Evolutionary conservation across 2,329 filamentous ascomycete species (phyloP).

Genomic region (Boeremia lycopersici): DNA sequence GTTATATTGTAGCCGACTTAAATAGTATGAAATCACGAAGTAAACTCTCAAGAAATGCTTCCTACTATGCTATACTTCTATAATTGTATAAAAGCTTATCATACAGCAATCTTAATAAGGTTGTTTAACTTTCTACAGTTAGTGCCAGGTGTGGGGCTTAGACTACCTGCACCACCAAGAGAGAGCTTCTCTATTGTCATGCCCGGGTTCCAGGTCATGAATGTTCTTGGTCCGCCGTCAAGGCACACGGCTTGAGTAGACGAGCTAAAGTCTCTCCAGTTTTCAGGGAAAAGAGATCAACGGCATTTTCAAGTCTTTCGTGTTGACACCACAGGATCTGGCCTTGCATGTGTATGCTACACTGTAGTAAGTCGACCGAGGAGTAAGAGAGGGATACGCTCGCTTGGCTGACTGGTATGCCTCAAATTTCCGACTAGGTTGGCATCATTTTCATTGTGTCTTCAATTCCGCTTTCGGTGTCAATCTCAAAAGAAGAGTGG

Average conservation of each 20-base stretch:
- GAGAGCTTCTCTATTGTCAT: conserved; percentile 1
- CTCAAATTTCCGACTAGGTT: neutral
- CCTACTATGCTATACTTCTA: too few relatives aligned
- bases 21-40: too few relatives aligned
- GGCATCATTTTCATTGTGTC: neutral
- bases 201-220: conserved; percentile 8
- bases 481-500: too few relatives aligned
- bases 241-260: conserved; percentile 7
- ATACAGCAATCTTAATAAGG: neutral
- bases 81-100: too few relatives aligned
- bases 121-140: neutral
- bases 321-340: neutral
- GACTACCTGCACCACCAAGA: neutral
- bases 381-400: neutral
- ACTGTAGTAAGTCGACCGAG: neutral
- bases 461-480: too few relatives aligned
- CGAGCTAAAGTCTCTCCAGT: conserved; percentile 3
- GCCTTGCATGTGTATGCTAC: neutral
- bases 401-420: neutral
- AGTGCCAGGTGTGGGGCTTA: neutral
- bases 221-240: conserved; percentile 10
- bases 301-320: neutral
- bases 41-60: too few relatives aligned
- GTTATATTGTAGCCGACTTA: too few relatives aligned
- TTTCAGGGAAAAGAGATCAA: neutral